These are phyloP conservation scores for Ogataea salicorniae DNA, from an alignment of 805 yeast genomes.

Conservation along the genomic window DNA sequence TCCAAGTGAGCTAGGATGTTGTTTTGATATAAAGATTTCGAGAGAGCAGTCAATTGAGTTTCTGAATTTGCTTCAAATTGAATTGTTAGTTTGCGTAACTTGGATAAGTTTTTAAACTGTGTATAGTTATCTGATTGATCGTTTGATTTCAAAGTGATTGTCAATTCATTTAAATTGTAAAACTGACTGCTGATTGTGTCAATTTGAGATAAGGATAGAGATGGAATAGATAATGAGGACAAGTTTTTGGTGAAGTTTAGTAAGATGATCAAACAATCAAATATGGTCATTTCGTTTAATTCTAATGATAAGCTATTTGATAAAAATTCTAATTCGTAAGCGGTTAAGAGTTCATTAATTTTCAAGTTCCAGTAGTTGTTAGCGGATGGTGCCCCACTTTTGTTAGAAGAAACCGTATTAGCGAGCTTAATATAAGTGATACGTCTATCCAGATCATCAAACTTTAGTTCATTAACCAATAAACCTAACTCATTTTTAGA, in stretches of 20 bases:
- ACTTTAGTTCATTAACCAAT: constrained; percentile 8
- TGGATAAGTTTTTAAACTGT: constrained; percentile 3
- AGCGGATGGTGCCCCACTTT: background rate
- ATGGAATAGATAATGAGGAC: constrained; percentile 7
- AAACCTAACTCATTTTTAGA: constrained; percentile 6
- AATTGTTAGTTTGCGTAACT: constrained; percentile 11
- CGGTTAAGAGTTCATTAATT: constrained; percentile 8
- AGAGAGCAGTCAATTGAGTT: constrained; percentile 6
- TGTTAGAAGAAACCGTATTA: background rate
- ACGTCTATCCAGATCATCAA: constrained; percentile 12
- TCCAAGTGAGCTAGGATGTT: constrained; percentile 7
- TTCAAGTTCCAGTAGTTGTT: constrained; percentile 12
- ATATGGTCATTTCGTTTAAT: constrained; percentile 8
- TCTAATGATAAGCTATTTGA: constrained; percentile 4
- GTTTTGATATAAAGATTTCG: constrained; percentile 3
- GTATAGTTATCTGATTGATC: constrained; percentile 3
- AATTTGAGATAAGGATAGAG: constrained; percentile 5
- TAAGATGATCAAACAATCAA: constrained; percentile 14
- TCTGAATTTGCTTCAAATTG: constrained; percentile 22
- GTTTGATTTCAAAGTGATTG: constrained; percentile 4
- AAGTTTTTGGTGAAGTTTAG: constrained; percentile 14
- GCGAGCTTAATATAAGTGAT: constrained; percentile 1
- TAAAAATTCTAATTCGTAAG: constrained; percentile 6
- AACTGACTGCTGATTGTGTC: background rate
- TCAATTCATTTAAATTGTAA: constrained; percentile 3